These are phyloP conservation scores for Saussurea involucrata DNA, from an alignment of 129 eudicot genomes.

Conservation along the genomic window DNA sequence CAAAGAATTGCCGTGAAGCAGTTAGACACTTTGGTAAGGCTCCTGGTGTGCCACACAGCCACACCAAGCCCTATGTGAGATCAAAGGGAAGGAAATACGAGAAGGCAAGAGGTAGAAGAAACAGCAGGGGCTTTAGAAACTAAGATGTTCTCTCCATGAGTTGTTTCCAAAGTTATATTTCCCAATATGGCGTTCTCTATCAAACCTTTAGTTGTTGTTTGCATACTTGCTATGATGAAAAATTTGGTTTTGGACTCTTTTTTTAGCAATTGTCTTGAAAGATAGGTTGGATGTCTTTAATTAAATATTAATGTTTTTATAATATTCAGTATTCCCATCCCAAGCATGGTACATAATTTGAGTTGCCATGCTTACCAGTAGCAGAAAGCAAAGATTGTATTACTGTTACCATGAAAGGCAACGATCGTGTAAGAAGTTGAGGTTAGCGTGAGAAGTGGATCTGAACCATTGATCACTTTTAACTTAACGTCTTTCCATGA, in stretches of 20 bases:
- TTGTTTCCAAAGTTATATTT: not conserved
- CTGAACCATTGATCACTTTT: too few species aligned
- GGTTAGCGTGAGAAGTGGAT: too few species aligned
- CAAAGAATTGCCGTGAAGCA: slow-evolving; percentile 51
- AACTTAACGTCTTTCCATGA: too few species aligned
- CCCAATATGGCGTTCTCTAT: not conserved
- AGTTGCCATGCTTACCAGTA: not conserved
- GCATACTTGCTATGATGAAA: slow-evolving; percentile 16
- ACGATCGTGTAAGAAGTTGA: too few species aligned
- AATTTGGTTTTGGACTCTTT: slow-evolving; percentile 15
- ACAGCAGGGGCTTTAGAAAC: slow-evolving; percentile 51
- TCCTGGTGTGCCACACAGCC: slow-evolving; percentile 67
- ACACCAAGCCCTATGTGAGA: slow-evolving; percentile 56
- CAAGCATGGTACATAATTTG: not conserved
- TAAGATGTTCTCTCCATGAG: not conserved
- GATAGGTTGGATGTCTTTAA: not conserved
- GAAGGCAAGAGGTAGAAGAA: slow-evolving; percentile 62
- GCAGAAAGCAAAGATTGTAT: not conserved
- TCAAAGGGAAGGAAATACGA: slow-evolving; percentile 57
- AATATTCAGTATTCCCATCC: not conserved
- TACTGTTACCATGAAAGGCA: not conserved
- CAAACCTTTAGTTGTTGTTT: slow-evolving; percentile 5
- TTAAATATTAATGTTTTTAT: not conserved
- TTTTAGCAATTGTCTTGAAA: not conserved
- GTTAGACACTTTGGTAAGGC: slow-evolving; percentile 57